Base-by-base conservation (phyloP, 805 yeast genomes). In the Saccharomycopsis selenospora region DNA sequence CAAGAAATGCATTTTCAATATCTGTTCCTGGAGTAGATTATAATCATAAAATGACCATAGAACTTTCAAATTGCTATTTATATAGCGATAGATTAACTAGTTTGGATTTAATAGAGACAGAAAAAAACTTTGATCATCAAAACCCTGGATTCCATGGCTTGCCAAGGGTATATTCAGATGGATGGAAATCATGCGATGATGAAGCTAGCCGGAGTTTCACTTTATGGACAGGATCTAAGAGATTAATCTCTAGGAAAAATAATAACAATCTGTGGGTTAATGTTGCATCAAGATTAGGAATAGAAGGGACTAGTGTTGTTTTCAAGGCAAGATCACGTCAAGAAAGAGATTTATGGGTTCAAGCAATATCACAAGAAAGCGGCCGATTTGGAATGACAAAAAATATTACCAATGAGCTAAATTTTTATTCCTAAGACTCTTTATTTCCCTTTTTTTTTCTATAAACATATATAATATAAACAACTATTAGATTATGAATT, bases 341-440 rank as follows among this genome's bases (percentile, higher is more conserved):
- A 53, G 95, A 88, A 56, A 69, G 90, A 47, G 96, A 91, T 58
- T 53, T 77, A 27, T 90, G 98, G 98, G 90, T 85, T 1, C 55
- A 24, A 3, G 43, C 28, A 24, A 48, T 53, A n/a, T 25, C 41
- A 2, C 36, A 53, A 20, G 52, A 51, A 24, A 46, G 47, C 4
- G 56, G 55, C 17, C 36, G 54, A 29, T 47, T 52, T 25, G 38
- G 38, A 33, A 7, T 33, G 20, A 33, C 4, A 17, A 6, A 5
- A 10, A 33, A 33, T 10, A 33, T 33, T 5, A 33, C 18, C 10
- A 20, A 33, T 33, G 38, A 33, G 18, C 4, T 33, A 33, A 6
- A 4, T 33, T 33, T 33, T 33, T n/a, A n/a, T n/a, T n/a, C n/a
- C n/a, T n/a, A n/a, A n/a, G n/a, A n/a, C n/a, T n/a, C n/a, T n/a